phyloP scores from a whole-genome alignment of 2,329 filamentous ascomycete genomes.

The Septoria petroselini region DNA sequence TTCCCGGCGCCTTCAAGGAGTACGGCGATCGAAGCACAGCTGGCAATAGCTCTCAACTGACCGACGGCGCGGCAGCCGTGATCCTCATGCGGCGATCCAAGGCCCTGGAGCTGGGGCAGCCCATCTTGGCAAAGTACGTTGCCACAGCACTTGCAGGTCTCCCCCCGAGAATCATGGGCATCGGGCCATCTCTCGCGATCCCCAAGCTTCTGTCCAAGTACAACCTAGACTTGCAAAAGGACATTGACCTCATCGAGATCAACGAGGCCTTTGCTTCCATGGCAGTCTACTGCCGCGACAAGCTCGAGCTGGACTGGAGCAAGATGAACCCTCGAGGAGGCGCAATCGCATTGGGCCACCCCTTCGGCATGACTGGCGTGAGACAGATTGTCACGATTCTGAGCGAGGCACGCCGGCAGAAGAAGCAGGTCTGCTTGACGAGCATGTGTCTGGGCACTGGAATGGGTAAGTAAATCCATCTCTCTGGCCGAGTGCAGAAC shows the following conservation, averaged over 20 bases:
- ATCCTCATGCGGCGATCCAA: slow-evolving; percentile 80
- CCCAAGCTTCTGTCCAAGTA: slow-evolving; percentile 64
- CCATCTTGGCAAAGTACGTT: slow-evolving; percentile 78
- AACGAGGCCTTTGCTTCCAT: slow-evolving; percentile 74
- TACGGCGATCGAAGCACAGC: slow-evolving; percentile 71
- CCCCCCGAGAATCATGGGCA: slow-evolving; percentile 84
- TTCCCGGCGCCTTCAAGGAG: slow-evolving; percentile 78
- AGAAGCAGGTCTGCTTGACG: slow-evolving; percentile 73
- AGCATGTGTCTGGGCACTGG: slow-evolving; percentile 69
- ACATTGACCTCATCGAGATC: slow-evolving; percentile 84
- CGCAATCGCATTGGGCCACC: slow-evolving; percentile 80
- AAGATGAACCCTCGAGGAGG: slow-evolving; percentile 88
- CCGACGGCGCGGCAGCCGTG: slow-evolving; percentile 79
- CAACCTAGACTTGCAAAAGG: slow-evolving; percentile 41
- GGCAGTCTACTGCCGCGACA: slow-evolving; percentile 66
- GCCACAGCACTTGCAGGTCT: slow-evolving; percentile 56
- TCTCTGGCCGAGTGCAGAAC: background rate
- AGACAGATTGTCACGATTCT: slow-evolving; percentile 74
- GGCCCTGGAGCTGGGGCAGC: slow-evolving; percentile 63
- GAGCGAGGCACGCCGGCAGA: slow-evolving; percentile 61
- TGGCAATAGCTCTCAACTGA: slow-evolving; percentile 80
- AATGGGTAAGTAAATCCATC: slow-evolving; percentile 38
- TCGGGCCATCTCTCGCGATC: slow-evolving; percentile 81
- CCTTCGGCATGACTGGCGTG: slow-evolving; percentile 80
- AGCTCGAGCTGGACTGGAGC: slow-evolving; percentile 64